These are phyloP conservation scores for Aspergillus novoparasiticus DNA, from an alignment of 2,329 filamentous ascomycete species.

Conservation along the genomic window DNA sequence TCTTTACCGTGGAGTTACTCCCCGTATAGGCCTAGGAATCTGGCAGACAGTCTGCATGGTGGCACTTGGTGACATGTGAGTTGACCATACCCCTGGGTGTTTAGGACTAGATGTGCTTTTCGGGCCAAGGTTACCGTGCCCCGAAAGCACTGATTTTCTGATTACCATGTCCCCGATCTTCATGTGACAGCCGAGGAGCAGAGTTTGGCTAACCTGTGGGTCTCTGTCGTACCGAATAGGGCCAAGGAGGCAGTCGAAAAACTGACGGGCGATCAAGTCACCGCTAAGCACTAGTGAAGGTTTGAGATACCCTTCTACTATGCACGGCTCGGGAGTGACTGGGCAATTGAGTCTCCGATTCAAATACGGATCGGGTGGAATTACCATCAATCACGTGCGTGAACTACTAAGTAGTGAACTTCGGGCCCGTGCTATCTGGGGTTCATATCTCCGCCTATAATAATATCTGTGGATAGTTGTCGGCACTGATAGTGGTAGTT, in stretches of 20 bases:
- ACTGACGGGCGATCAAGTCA: slow-evolving; percentile 64
- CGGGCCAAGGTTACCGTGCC: background rate
- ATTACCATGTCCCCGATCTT: slow-evolving; percentile 14
- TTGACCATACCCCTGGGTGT: slow-evolving; percentile 30
- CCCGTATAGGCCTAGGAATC: slow-evolving; percentile 90
- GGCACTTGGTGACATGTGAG: slow-evolving; percentile 95
- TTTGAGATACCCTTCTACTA: slow-evolving; percentile 43
- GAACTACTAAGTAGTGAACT: background rate
- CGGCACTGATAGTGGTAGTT: background rate
- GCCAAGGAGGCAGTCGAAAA: slow-evolving; percentile 68
- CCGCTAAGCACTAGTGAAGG: slow-evolving; percentile 63
- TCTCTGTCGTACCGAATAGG: slow-evolving; percentile 43
- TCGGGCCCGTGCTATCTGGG: background rate
- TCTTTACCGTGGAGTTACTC: slow-evolving; percentile 92
- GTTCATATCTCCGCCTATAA: background rate
- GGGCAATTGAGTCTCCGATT: background rate
- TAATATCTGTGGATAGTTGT: background rate
- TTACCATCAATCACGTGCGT: background rate
- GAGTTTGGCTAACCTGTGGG: slow-evolving; percentile 32
- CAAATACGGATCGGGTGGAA: background rate
- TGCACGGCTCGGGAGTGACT: slow-evolving; percentile 16
- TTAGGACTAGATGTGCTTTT: background rate
- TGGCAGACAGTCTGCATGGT: slow-evolving; percentile 99
- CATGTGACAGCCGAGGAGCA: slow-evolving; percentile 31
- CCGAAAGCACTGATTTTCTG: background rate